Evolutionary conservation across 352 stramenopile genomes (phyloP).

Genomic region (Phytopythium helicoides): DNA sequence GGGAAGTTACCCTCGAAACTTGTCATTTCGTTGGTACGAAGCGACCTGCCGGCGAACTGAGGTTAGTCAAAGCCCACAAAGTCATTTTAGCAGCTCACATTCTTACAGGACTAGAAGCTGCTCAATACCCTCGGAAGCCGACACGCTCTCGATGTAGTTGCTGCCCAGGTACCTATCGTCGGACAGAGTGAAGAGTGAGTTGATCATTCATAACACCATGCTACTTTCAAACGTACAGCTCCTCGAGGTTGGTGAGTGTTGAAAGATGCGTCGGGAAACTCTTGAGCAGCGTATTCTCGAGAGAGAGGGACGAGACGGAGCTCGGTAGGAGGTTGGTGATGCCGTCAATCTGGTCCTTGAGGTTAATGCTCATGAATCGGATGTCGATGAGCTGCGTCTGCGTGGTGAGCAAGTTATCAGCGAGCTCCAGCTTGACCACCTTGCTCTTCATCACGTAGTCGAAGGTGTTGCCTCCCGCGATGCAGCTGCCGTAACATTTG

Average conservation of each 20-base stretch:
- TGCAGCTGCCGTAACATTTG: conserved; percentile 2
- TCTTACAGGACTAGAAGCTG: conserved; percentile 17
- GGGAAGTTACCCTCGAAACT: too few relatives aligned
- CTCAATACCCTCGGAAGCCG: conserved; percentile 9
- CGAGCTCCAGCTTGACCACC: conserved; percentile 17
- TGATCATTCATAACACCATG: neutral
- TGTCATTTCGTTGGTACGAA: conserved; percentile 11
- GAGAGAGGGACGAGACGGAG: conserved; percentile 17
- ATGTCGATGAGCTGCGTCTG: conserved; percentile 16
- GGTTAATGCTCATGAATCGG: conserved; percentile 15
- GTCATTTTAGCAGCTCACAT: neutral
- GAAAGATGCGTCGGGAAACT: conserved; percentile 13
- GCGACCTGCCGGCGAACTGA: neutral
- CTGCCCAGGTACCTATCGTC: conserved; percentile 21
- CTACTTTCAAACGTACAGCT: conserved; percentile 19
- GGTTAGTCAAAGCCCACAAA: conserved; percentile 1
- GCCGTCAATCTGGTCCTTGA: conserved; percentile 14
- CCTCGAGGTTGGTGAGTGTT: conserved; percentile 11
- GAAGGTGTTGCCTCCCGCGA: conserved; percentile 14
- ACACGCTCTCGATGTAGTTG: conserved; percentile 18
- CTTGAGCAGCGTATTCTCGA: conserved; percentile 24
- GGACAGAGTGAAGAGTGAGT: neutral
- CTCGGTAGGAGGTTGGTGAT: conserved; percentile 18
- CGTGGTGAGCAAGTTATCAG: conserved; percentile 13
- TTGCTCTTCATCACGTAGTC: conserved; percentile 19